phyloP scores from a whole-genome alignment of 2,329 filamentous ascomycete species.

The Curvularia lunata region DNA sequence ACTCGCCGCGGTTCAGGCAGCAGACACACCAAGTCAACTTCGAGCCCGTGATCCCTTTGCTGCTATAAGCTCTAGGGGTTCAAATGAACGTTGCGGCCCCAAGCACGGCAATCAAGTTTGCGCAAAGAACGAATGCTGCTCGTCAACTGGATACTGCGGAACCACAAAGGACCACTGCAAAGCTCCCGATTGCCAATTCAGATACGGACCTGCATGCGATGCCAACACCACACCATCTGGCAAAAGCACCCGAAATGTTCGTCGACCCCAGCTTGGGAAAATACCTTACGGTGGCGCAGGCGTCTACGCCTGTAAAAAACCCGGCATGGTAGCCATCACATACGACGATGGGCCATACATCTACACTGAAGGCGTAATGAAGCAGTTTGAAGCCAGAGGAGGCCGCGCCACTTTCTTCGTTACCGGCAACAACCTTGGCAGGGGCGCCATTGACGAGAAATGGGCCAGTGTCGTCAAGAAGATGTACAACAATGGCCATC shows the following conservation, averaged over 20 bases:
- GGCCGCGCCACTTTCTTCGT: slow-evolving; percentile 74
- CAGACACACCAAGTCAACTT: no score
- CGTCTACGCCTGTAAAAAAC: slow-evolving; percentile 60
- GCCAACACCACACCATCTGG: slow-evolving; percentile 63
- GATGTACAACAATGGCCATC: slow-evolving; percentile 63
- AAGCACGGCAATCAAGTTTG: slow-evolving; percentile 28
- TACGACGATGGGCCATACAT: slow-evolving; percentile 70
- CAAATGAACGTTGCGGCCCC: slow-evolving; percentile 38
- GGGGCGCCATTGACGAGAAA: slow-evolving; percentile 62
- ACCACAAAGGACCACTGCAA: slow-evolving; percentile 61
- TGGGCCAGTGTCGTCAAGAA: slow-evolving; percentile 61
- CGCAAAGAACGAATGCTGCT: slow-evolving; percentile 45
- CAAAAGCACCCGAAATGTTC: slow-evolving; percentile 58
- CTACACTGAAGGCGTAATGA: slow-evolving; percentile 66
- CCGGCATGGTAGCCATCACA: slow-evolving; percentile 68
- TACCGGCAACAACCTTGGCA: slow-evolving; percentile 63
- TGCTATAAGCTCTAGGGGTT: slow-evolving; percentile 37
- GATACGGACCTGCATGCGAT: slow-evolving; percentile 61
- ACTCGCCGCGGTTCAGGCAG: no score
- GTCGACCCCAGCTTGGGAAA: slow-evolving; percentile 60
- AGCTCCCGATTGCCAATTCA: slow-evolving; percentile 66
- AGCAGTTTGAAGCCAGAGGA: slow-evolving; percentile 62
- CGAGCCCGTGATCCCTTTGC: neutral
- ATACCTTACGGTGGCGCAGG: slow-evolving; percentile 63
- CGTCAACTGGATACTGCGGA: slow-evolving; percentile 59